Percentiles rank a stretch among this genome's conserved stretches.
Conservation (phyloP, 75 land plant genomes). For the Sequoiadendron giganteum region DNA sequence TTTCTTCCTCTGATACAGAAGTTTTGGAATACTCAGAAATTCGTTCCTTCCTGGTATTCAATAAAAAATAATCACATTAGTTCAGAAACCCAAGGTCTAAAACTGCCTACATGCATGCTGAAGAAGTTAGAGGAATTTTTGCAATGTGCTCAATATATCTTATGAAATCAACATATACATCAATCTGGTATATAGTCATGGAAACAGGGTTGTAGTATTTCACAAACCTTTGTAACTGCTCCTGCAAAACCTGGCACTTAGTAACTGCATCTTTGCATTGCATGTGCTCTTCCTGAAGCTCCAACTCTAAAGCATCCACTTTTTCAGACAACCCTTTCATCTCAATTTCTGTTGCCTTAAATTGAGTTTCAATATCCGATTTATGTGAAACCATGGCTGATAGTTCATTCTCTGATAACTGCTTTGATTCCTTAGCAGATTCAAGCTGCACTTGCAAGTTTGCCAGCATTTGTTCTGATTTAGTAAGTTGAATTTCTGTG, state of each 20-base stretch:
- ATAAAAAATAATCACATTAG: not conserved
- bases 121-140: not conserved
- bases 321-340: constrained; percentile 17
- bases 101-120: not conserved
- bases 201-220: not conserved
- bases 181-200: not conserved
- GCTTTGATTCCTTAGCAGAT: constrained; percentile 26
- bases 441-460: constrained; percentile 22
- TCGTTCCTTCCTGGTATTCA: not conserved
- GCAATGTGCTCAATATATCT: not conserved
- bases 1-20: not conserved
- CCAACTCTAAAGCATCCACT: constrained; percentile 35
- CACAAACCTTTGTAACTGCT: constrained; percentile 24
- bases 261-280: constrained; percentile 18
- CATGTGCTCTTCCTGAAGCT: constrained; percentile 39
- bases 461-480: constrained; percentile 20
- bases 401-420: constrained; percentile 12
- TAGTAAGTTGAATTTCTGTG: constrained; percentile 26
- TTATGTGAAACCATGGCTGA: constrained; percentile 11
- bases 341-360: constrained; percentile 24
- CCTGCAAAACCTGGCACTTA: constrained; percentile 25
- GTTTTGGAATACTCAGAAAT: constrained; percentile 5
- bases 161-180: not conserved
- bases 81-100: not conserved
- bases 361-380: constrained; percentile 26